A percentile compares a stretch with the other conserved stretches of the same genome.
Evolutionary conservation across 2,329 filamentous ascomycete species (phyloP).

Genomic region (Phoma sp.): DNA sequence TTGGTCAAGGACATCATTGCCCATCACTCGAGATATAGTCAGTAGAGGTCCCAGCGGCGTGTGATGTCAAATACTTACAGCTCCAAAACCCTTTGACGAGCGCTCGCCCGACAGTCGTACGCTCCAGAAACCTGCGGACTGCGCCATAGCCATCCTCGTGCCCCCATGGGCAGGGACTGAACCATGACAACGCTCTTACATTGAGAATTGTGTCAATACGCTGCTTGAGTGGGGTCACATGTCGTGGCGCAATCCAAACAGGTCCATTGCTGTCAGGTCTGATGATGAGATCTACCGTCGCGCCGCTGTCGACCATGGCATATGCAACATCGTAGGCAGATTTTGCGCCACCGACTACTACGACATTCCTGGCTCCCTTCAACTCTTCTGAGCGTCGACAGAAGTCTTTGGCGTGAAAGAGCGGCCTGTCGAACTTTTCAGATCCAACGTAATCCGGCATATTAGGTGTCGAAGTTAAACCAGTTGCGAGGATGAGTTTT

Average conservation of each 20-base stretch:
- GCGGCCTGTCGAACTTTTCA: slow-evolving; percentile 53
- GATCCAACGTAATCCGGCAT: slow-evolving; percentile 57
- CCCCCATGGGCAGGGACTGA: slow-evolving; percentile 34
- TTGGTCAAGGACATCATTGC: slow-evolving; percentile 57
- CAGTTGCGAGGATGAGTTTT: slow-evolving; percentile 67
- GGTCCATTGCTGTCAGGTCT: slow-evolving; percentile 63
- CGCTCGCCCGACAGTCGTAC: not conserved
- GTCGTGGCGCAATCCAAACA: slow-evolving; percentile 63
- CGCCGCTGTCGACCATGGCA: slow-evolving; percentile 60
- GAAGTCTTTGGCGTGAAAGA: slow-evolving; percentile 65
- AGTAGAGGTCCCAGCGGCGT: not conserved
- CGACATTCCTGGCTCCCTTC: slow-evolving; percentile 44
- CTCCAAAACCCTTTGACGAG: slow-evolving; percentile 10
- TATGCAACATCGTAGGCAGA: slow-evolving; percentile 69
- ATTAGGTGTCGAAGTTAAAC: slow-evolving; percentile 63
- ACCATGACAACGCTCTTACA: slow-evolving; percentile 9
- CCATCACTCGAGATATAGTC: slow-evolving; percentile 49
- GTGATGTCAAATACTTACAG: not conserved
- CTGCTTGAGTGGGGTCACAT: slow-evolving; percentile 70
- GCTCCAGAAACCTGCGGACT: slow-evolving; percentile 6
- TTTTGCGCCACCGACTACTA: slow-evolving; percentile 67
- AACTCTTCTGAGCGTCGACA: slow-evolving; percentile 47
- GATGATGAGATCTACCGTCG: slow-evolving; percentile 66
- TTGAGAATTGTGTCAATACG: slow-evolving; percentile 60
- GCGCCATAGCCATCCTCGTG: slow-evolving; percentile 6